A percentile compares a stretch with the other conserved stretches of the same genome.
phyloP scores from a whole-genome alignment of 73 alveolate species.

The Durusdinium trenchii region DNA sequence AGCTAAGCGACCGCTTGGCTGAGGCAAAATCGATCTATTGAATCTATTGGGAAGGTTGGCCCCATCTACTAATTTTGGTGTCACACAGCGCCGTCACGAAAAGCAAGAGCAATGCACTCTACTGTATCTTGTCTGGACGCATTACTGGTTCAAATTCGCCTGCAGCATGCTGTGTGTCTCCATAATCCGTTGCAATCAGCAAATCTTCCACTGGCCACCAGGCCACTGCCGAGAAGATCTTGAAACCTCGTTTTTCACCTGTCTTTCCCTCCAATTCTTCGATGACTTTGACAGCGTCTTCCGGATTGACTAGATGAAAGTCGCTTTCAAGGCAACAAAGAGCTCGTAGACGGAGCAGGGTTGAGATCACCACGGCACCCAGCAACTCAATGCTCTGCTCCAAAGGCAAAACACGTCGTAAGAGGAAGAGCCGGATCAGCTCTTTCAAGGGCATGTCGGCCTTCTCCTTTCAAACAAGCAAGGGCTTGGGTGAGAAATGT shows the following conservation, averaged over 20 bases:
- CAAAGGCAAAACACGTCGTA: slow-evolving; percentile 57
- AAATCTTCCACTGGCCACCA: slow-evolving; percentile 80
- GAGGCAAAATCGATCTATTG: background rate
- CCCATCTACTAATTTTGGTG: background rate
- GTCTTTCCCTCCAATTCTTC: background rate
- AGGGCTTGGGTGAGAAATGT: background rate
- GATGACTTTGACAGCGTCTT: background rate
- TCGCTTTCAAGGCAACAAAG: background rate
- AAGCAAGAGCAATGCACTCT: background rate
- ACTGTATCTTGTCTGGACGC: background rate
- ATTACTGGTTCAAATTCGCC: slow-evolving; percentile 81
- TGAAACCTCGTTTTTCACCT: background rate
- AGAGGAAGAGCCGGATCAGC: slow-evolving; percentile 20
- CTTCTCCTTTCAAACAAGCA: background rate
- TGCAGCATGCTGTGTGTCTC: slow-evolving; percentile 61
- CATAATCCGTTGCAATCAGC: slow-evolving; percentile 74
- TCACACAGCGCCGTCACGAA: background rate
- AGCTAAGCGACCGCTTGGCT: background rate
- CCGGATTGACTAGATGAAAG: background rate
- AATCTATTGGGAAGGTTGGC: background rate
- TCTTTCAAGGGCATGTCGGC: background rate
- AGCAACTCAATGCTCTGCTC: slow-evolving; percentile 17
- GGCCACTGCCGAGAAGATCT: slow-evolving; percentile 54
- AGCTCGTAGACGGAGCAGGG: slow-evolving; percentile 60
- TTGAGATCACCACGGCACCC: background rate